phyloP scores from a whole-genome alignment of 2,329 filamentous ascomycete species.

The Hypoxylon sp. region DNA sequence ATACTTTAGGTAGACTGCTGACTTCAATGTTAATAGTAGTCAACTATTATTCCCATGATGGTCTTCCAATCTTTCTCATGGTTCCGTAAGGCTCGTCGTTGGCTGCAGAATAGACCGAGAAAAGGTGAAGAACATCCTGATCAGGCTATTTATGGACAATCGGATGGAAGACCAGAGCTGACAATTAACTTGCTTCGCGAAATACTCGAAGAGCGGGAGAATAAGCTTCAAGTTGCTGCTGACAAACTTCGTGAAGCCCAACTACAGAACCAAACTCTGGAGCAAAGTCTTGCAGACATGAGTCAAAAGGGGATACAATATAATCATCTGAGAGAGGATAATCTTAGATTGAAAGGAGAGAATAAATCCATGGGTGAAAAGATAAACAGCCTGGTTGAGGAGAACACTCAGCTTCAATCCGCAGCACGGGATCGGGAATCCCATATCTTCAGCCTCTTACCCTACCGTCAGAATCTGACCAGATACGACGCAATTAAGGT shows the following conservation, averaged over 20 bases:
- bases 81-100: neutral
- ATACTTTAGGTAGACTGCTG: neutral
- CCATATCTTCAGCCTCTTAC: constrained; percentile 61
- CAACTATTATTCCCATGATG: neutral
- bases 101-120: neutral
- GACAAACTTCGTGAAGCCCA: neutral
- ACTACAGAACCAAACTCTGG: neutral
- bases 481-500: constrained; percentile 57
- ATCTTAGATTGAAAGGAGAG: neutral
- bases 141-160: neutral
- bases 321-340: neutral
- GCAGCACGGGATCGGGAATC: constrained; percentile 57
- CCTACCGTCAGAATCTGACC: constrained; percentile 59
- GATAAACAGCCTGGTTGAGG: neutral
- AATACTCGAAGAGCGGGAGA: neutral
- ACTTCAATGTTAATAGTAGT: neutral
- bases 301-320: neutral
- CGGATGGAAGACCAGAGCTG: neutral
- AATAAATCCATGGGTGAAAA: neutral
- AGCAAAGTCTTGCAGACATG: neutral
- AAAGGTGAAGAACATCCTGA: neutral
- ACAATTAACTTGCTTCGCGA: neutral
- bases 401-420: constrained; percentile 36
- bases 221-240: neutral
- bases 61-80: neutral